Base-by-base conservation (phyloP, 805 yeast species). In the Yamadazyma paraphyllophila region DNA sequence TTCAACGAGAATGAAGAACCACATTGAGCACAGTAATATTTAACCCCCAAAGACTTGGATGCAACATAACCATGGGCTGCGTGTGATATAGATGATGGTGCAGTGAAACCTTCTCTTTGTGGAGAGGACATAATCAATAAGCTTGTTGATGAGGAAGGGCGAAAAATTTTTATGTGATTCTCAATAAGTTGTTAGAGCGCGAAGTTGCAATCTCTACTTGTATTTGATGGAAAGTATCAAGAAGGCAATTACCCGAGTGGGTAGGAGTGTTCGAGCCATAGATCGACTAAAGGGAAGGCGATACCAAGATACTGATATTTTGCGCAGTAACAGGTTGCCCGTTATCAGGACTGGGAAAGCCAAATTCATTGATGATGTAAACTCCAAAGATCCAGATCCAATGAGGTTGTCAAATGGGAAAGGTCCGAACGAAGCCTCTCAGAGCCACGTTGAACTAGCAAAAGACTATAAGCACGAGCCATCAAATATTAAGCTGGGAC, bases 11-110 rank as follows among this genome's bases (percentile, higher is more conserved):
- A 85, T 44, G 85, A 83, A 45, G 91, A 81, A 7, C 97, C 96
- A 71, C 99, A 94, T 73, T 89, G 94, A 36, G 98, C 96, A 69
- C 99, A 92, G 63, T 90, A 83, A 71, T 92, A 92, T 60, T 86
- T 88, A 57, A 90, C 94, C 46, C 97, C 96, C 59, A 83, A 84
- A 48, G 83, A 81, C 55, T 71, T 71, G 61, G 62, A 62, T 35
- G 74, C 64, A 50, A 87, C 78, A 31, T 90, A 86, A 29, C 96
- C 96, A 39, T 95, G 95, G 20, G 91, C 91, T 58, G 88, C 90
- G 50, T 76, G 73, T 35, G 82, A 78, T 48, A 82, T 77, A 46
- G 86, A 83, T 39, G 87, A 74, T 55, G 95, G 94, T 52, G 89
- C 88, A 51, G 83, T 82, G 66, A 88, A 88, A 52, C 95, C 95